Percentiles rank a stretch among this genome's conserved stretches.
Conservation (phyloP, 2,329 filamentous ascomycete species). For the Niveomyces coronatus region DNA sequence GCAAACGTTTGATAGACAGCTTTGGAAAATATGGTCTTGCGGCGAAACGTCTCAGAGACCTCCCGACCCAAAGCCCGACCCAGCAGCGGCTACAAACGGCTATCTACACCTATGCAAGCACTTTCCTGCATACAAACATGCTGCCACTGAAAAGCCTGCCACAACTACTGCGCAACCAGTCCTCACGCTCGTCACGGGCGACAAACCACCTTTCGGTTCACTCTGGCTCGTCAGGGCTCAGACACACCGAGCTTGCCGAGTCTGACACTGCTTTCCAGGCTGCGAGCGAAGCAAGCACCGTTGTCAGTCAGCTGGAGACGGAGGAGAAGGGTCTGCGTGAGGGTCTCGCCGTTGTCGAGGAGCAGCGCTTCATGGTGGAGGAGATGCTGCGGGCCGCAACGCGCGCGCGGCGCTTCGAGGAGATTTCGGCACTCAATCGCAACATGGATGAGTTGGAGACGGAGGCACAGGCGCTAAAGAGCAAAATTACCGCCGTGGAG, state of each 20-base stretch:
- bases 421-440: constrained; percentile 66
- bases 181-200: constrained; percentile 20
- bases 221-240: constrained; percentile 27
- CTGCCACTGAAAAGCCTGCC: constrained; percentile 71
- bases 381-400: constrained; percentile 75
- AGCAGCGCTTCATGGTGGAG: constrained; percentile 81
- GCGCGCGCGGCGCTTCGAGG: constrained; percentile 70
- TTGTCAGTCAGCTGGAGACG: constrained; percentile 53
- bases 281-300: constrained; percentile 41
- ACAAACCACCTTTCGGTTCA: constrained; percentile 24
- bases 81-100: constrained; percentile 70
- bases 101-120: constrained; percentile 71
- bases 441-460: constrained; percentile 74
- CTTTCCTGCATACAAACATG: constrained; percentile 84
- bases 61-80: constrained; percentile 60
- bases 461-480: constrained; percentile 61
- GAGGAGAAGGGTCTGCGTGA: constrained; percentile 80
- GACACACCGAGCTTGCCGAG: constrained; percentile 36
- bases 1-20: constrained; percentile 80
- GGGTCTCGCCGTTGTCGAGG: constrained; percentile 72
- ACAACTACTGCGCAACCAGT: constrained; percentile 45
- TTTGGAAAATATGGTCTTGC: constrained; percentile 82
- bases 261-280: constrained; percentile 35
- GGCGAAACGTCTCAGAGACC: constrained; percentile 68
- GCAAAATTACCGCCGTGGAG: constrained; percentile 58